phyloP scores from a whole-genome alignment of 1,139 yeast species.

The Kluyveromyces sp. region DNA sequence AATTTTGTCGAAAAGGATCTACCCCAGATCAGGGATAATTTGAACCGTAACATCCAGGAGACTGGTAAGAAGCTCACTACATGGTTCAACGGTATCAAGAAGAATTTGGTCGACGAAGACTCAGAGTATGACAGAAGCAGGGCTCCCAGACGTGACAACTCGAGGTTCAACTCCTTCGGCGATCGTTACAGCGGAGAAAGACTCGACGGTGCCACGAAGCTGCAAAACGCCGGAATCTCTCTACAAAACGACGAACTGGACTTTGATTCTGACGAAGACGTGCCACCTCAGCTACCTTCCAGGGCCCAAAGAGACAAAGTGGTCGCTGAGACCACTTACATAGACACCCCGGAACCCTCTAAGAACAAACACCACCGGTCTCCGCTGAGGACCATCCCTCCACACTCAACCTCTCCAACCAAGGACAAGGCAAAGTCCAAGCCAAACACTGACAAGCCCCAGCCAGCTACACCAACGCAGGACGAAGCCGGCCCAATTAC shows the following conservation, averaged over 20 bases:
- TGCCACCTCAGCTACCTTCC: constrained; percentile 13
- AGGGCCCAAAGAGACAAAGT: constrained; percentile 15
- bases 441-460: constrained; percentile 1
- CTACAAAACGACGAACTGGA: constrained; percentile 41
- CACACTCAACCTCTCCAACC: background rate
- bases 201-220: constrained; percentile 41
- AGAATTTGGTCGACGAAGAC: constrained; percentile 20
- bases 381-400: constrained; percentile 1
- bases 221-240: constrained; percentile 50
- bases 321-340: constrained; percentile 27
- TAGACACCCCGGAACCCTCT: constrained; percentile 29
- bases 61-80: constrained; percentile 71
- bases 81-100: constrained; percentile 70
- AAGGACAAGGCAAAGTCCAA: background rate
- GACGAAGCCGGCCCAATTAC: background rate
- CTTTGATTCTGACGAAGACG: constrained; percentile 20
- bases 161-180: constrained; percentile 30
- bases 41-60: constrained; percentile 75
- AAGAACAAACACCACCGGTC: constrained; percentile 4
- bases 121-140: constrained; percentile 18
- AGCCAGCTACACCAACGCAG: background rate
- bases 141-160: constrained; percentile 21
- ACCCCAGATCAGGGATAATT: constrained; percentile 62
- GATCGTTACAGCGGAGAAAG: constrained; percentile 44
- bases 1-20: constrained; percentile 55